Conservation (phyloP, 2,329 filamentous ascomycete genomes). For the Aureobasidium vineae region DNA sequence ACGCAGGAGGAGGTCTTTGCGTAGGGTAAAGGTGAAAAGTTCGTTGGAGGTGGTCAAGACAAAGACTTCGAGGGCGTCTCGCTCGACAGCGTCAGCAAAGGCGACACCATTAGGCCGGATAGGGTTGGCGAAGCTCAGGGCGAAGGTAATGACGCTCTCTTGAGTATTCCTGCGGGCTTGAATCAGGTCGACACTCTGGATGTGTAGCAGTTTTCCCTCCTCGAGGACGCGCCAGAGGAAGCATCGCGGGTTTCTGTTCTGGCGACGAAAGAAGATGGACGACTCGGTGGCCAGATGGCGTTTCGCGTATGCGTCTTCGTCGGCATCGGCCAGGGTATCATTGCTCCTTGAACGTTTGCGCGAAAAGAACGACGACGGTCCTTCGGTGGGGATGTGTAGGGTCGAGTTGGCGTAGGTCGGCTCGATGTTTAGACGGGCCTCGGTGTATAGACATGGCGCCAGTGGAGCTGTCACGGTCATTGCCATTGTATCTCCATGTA, state of each 20-base stretch:
- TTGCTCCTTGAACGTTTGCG: slow-evolving; percentile 37
- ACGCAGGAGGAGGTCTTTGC: slow-evolving; percentile 76
- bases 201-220: slow-evolving; percentile 73
- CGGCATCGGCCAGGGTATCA: slow-evolving; percentile 51
- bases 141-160: slow-evolving; percentile 62
- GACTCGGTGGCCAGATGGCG: slow-evolving; percentile 73
- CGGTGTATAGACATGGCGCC: slow-evolving; percentile 72
- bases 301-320: slow-evolving; percentile 70
- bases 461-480: slow-evolving; percentile 60
- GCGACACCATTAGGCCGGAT: slow-evolving; percentile 77
- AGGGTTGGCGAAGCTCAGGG: slow-evolving; percentile 76
- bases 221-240: slow-evolving; percentile 91
- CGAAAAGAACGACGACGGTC: slow-evolving; percentile 41
- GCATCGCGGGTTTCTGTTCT: slow-evolving; percentile 72
- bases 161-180: slow-evolving; percentile 53
- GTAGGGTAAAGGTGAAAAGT: slow-evolving; percentile 79
- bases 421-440: slow-evolving; percentile 81
- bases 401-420: slow-evolving; percentile 66
- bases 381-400: slow-evolving; percentile 60
- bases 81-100: slow-evolving; percentile 74
- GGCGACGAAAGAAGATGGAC: slow-evolving; percentile 79
- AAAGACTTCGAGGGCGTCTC: slow-evolving; percentile 75
- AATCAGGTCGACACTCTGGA: slow-evolving; percentile 78
- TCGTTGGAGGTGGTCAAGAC: slow-evolving; percentile 75
- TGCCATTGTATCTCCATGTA: slow-evolving; percentile 21